Conservation (phyloP, 768 basidiomycete species). For the Tricholoma furcatifolium region DNA sequence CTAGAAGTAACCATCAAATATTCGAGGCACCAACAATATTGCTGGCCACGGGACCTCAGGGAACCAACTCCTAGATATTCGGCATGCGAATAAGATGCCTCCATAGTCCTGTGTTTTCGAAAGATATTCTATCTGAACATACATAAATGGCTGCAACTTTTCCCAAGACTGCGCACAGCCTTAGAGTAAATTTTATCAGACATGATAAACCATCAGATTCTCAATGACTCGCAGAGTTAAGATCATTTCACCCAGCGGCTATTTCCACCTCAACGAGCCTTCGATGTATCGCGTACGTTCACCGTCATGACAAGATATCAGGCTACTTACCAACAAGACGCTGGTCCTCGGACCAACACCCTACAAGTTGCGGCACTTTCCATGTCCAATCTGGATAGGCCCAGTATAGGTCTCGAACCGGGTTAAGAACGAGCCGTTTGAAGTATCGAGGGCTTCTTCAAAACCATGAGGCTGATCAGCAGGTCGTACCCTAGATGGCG, state of each 20-base stretch:
- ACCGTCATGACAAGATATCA: not conserved
- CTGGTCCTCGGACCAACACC: not conserved
- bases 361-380: constrained; percentile 6
- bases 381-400: not conserved
- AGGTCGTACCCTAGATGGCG: not conserved
- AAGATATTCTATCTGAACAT: not conserved
- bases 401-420: not conserved
- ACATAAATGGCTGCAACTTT: not conserved
- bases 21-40: not conserved
- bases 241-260: too few species aligned
- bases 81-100: constrained; percentile 1
- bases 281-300: not conserved
- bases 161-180: too few species aligned
- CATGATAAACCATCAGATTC: not conserved
- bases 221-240: too few species aligned
- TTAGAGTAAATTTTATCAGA: not conserved
- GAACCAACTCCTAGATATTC: not conserved
- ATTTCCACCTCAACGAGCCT: not conserved
- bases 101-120: not conserved
- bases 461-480: constrained; percentile 11
- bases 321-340: not conserved
- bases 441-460: not conserved
- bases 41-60: not conserved
- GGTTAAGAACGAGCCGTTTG: not conserved
- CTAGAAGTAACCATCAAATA: not conserved